Evolutionary conservation across 208 protist genomes (phyloP).

Genomic region (Acanthamoeba triangularis): DNA sequence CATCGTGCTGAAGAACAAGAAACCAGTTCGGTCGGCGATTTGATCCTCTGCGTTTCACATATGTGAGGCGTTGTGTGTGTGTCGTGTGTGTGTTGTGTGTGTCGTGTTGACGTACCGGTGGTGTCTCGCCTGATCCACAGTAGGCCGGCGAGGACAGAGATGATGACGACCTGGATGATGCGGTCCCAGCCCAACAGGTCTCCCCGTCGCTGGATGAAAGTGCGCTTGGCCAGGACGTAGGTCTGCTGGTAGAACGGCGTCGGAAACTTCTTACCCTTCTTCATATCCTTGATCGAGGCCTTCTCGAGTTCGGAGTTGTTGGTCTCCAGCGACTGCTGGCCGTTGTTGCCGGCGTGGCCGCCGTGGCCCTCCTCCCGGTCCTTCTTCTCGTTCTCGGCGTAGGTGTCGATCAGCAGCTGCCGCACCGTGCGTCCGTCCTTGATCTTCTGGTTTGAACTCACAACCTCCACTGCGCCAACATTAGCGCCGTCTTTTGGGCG

Average conservation of each 20-base stretch:
- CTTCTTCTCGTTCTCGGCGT: slow-evolving; percentile 47
- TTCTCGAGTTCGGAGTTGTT: background rate
- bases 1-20: slow-evolving; percentile 82
- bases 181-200: slow-evolving; percentile 64
- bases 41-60: background rate
- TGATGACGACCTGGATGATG: slow-evolving; percentile 71
- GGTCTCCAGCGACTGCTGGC: background rate
- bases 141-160: slow-evolving; percentile 78
- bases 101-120: background rate
- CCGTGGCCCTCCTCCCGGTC: background rate
- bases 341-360: too few relatives aligned
- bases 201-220: slow-evolving; percentile 26
- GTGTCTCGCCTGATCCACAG: slow-evolving; percentile 75
- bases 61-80: too few relatives aligned
- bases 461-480: slow-evolving; percentile 60
- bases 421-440: slow-evolving; percentile 63
- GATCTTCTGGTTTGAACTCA: slow-evolving; percentile 42
- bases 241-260: slow-evolving; percentile 67
- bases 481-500: background rate
- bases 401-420: slow-evolving; percentile 65
- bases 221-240: slow-evolving; percentile 71
- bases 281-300: slow-evolving; percentile 16
- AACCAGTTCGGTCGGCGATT: slow-evolving; percentile 63
- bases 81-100: too few relatives aligned
- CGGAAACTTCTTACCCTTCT: slow-evolving; percentile 44